These are phyloP conservation scores for Aspergillus udagawae DNA, from an alignment of 2,329 filamentous ascomycete species.

Conservation along the genomic window DNA sequence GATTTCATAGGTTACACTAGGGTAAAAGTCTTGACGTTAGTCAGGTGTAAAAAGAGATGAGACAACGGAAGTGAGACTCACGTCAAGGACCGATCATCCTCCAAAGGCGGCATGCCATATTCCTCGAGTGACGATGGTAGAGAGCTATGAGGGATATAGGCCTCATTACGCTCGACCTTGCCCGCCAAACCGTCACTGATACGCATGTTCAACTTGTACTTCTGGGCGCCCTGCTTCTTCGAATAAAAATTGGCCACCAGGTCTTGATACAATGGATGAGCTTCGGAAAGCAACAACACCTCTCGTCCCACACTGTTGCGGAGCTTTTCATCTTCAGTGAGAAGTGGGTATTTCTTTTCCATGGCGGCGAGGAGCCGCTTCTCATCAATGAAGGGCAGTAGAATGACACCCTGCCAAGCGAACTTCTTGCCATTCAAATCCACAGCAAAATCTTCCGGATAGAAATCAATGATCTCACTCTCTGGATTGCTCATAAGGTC, in stretches of 20 bases:
- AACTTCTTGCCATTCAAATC: constrained; percentile 98
- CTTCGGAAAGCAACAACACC: constrained; percentile 77
- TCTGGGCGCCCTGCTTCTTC: constrained; percentile 68
- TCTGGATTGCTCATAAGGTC: constrained; percentile 82
- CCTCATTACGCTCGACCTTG: constrained; percentile 73
- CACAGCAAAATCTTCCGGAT: constrained; percentile 87
- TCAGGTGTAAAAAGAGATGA: background rate
- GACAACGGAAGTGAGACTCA: constrained; percentile 43
- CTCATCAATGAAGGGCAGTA: constrained; percentile 96
- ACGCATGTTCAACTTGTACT: constrained; percentile 69
- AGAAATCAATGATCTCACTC: constrained; percentile 95
- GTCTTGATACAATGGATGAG: constrained; percentile 80
- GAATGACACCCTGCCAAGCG: constrained; percentile 91
- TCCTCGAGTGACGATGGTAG: constrained; percentile 73
- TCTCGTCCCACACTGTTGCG: constrained; percentile 80
- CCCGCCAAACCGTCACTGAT: constrained; percentile 76
- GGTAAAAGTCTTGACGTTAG: constrained; percentile 25
- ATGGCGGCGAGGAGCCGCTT: constrained; percentile 78
- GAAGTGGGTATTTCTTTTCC: constrained; percentile 71
- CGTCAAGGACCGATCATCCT: constrained; percentile 83
- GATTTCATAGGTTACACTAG: constrained; percentile 80
- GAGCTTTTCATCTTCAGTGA: constrained; percentile 70
- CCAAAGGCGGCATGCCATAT: constrained; percentile 68
- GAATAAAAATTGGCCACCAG: constrained; percentile 84
- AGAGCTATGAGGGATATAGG: constrained; percentile 78